Evolutionary conservation across 1,139 yeast genomes (phyloP).

Genomic region (Spencermartinsiella ligniputridi): DNA sequence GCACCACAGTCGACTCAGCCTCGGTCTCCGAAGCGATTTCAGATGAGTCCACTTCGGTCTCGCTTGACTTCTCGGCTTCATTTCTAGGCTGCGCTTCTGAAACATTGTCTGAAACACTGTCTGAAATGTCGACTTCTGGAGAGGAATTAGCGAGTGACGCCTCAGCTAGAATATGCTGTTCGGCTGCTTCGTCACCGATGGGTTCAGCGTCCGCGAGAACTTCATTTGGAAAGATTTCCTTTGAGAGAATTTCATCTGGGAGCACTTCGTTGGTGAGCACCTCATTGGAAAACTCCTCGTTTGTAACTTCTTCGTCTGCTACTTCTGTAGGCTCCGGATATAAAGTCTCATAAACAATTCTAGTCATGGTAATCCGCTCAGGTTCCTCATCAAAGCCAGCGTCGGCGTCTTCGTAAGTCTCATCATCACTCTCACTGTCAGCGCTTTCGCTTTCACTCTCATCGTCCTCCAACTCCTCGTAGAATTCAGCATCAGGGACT

Average conservation of each 20-base stretch:
- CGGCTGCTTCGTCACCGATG: constrained; percentile 6
- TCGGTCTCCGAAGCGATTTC: too few species aligned
- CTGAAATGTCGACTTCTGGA: too few species aligned
- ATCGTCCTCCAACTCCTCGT: constrained; percentile 21
- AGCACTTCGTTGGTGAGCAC: too few species aligned
- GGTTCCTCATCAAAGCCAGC: constrained; percentile 11
- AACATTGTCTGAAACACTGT: too few species aligned
- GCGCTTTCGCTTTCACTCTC: constrained; percentile 5
- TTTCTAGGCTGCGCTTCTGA: too few species aligned
- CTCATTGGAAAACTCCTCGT: background rate
- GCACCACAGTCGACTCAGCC: background rate
- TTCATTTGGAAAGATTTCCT: too few species aligned
- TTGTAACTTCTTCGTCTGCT: background rate
- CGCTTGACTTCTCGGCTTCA: too few species aligned
- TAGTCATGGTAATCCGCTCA: constrained; percentile 9
- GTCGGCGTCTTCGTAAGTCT: constrained; percentile 10
- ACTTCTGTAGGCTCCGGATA: background rate
- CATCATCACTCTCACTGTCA: constrained; percentile 5
- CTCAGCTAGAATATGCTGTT: constrained; percentile 8
- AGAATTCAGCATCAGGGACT: constrained; percentile 25
- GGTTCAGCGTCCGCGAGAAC: background rate
- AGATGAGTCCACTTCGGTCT: too few species aligned
- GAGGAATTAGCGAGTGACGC: too few species aligned
- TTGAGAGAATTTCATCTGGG: too few species aligned
- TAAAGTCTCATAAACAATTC: background rate